Conservation (phyloP, 1,284 basidiomycete genomes). For the Exsudoporus floridanus region DNA sequence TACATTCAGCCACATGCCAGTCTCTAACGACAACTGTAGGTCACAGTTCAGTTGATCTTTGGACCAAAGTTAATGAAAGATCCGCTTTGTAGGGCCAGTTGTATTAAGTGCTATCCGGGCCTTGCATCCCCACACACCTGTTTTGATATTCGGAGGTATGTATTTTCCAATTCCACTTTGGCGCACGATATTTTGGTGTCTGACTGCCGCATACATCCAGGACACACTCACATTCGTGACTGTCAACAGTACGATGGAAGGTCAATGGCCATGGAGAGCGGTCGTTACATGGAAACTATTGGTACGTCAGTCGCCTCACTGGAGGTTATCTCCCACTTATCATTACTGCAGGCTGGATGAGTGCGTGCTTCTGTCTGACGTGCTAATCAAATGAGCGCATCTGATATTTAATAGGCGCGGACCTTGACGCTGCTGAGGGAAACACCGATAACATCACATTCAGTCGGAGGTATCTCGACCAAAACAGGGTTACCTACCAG, state of each 20-base stretch:
- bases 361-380: constrained; percentile 12
- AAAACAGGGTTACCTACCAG: constrained; percentile 71
- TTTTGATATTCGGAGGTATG: constrained; percentile 73
- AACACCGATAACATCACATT: constrained; percentile 55
- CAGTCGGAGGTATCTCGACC: constrained; percentile 69
- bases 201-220: constrained; percentile 28
- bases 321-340: neutral
- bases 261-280: constrained; percentile 74
- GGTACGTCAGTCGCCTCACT: constrained; percentile 40
- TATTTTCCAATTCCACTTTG: neutral
- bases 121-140: constrained; percentile 70
- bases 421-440: constrained; percentile 43
- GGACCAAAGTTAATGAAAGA: neutral
- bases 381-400: neutral
- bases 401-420: constrained; percentile 41
- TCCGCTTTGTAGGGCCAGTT: constrained; percentile 49
- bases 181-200: neutral
- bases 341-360: constrained; percentile 33
- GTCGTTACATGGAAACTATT: constrained; percentile 85
- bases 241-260: constrained; percentile 64
- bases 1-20: constrained; percentile 63
- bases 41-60: neutral
- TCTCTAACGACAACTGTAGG: constrained; percentile 59
- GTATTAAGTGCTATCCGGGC: constrained; percentile 74
- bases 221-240: constrained; percentile 78